Evolutionary conservation across 176 grass and related monocot species (phyloP).

Genomic region (Neostapfia colusana): DNA sequence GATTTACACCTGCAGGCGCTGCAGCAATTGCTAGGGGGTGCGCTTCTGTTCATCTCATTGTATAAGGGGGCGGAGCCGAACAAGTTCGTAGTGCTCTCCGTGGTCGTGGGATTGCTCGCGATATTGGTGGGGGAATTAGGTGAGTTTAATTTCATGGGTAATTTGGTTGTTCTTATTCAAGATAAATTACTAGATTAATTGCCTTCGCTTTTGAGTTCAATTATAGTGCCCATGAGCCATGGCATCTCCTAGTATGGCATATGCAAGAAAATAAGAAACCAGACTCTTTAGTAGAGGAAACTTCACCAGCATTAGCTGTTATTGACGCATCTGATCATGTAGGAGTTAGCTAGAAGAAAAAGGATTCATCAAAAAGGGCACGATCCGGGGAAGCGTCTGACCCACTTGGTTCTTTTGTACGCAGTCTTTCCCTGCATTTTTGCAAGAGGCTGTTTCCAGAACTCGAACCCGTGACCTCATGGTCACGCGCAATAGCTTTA

Average conservation of each 20-base stretch:
- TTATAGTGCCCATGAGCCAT: background rate
- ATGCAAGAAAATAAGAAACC: background rate
- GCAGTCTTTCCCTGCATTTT: no score
- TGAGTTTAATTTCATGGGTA: conserved; percentile 23
- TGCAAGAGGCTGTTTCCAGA: no score
- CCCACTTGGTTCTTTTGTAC: no score
- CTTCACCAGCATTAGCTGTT: background rate
- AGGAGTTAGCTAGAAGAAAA: background rate
- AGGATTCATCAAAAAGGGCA: background rate
- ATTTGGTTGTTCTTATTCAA: background rate
- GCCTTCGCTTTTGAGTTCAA: background rate
- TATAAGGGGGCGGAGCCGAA: conserved; percentile 50
- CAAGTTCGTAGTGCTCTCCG: conserved; percentile 56
- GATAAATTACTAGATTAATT: background rate
- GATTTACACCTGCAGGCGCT: conserved; percentile 51
- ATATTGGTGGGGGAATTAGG: conserved; percentile 85
- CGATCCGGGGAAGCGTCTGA: no score
- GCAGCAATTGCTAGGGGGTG: conserved; percentile 48
- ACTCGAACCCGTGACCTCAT: no score
- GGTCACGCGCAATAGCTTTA: no score
- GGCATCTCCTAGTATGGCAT: background rate
- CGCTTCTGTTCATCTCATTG: conserved; percentile 51
- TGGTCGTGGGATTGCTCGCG: conserved; percentile 65
- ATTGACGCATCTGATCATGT: background rate
- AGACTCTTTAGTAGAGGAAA: background rate